A percentile compares a stretch with the other conserved stretches of the same genome.
phyloP scores from a whole-genome alignment of 495 filamentous ascomycete genomes.

The Haplographium delicatum region DNA sequence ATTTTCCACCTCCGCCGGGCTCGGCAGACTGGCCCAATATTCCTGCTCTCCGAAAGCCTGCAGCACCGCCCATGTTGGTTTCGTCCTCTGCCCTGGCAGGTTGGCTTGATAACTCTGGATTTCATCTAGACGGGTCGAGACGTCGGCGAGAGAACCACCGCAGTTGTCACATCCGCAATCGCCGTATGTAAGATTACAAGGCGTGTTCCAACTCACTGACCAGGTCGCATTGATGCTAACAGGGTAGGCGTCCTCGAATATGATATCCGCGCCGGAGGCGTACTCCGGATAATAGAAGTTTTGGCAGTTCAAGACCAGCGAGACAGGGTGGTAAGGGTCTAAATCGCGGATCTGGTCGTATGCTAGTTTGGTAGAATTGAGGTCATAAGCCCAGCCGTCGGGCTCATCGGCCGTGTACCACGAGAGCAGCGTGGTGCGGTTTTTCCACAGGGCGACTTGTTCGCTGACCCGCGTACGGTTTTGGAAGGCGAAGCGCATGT shows the following conservation, averaged over 20 bases:
- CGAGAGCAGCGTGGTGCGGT: conserved; percentile 50
- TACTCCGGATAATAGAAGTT: conserved; percentile 66
- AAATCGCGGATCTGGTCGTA: conserved; percentile 43
- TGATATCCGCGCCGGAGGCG: conserved; percentile 54
- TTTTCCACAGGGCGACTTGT: conserved; percentile 46
- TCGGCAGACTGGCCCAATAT: conserved; percentile 58
- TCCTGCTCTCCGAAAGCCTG: conserved; percentile 59
- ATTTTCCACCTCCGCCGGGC: conserved; percentile 46
- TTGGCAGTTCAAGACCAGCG: conserved; percentile 62
- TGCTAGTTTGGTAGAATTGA: conserved; percentile 36
- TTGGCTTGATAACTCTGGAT: conserved; percentile 40
- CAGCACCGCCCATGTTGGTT: conserved; percentile 55
- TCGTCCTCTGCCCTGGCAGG: conserved; percentile 31
- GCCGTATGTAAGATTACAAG: conserved; percentile 61
- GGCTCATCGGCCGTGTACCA: conserved; percentile 70
- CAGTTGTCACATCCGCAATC: conserved; percentile 73
- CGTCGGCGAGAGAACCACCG: conserved; percentile 48
- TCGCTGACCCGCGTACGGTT: conserved; percentile 47
- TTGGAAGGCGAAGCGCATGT: conserved; percentile 56
- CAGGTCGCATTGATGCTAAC: conserved; percentile 51
- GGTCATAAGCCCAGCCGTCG: conserved; percentile 58
- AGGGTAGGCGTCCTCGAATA: conserved; percentile 64
- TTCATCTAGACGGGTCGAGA: conserved; percentile 47
- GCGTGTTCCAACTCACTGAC: conserved; percentile 44
- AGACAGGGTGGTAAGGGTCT: conserved; percentile 67